Conservation (phyloP, 805 yeast genomes). For the Teunomyces atbi region DNA sequence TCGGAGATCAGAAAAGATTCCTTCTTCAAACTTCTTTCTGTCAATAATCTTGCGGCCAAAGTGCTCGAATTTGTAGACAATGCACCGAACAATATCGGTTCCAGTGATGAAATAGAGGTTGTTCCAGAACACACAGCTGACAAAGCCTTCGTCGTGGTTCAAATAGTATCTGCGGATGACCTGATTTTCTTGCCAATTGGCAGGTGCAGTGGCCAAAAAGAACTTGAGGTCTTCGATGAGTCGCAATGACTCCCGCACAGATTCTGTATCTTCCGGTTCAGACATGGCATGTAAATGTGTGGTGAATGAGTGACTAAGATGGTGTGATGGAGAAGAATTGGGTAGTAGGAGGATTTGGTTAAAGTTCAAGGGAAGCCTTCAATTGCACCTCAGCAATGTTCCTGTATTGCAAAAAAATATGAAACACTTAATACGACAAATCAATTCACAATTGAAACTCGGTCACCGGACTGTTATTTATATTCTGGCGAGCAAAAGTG, state of each 20-base stretch:
- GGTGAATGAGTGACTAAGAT: neutral
- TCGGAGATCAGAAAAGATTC: slow-evolving; percentile 87
- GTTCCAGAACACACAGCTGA: slow-evolving; percentile 92
- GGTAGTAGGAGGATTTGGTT: neutral
- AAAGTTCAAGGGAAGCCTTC: neutral
- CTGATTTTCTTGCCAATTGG: slow-evolving; percentile 88
- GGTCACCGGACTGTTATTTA: slow-evolving; percentile 5
- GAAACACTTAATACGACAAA: neutral
- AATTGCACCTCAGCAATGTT: neutral
- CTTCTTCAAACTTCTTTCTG: slow-evolving; percentile 94
- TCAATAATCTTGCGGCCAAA: slow-evolving; percentile 85
- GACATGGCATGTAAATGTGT: slow-evolving; percentile 3
- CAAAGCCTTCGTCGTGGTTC: slow-evolving; percentile 86
- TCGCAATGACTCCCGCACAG: slow-evolving; percentile 48
- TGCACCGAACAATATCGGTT: slow-evolving; percentile 91
- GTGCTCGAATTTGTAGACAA: slow-evolving; percentile 82
- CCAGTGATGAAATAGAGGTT: slow-evolving; percentile 89
- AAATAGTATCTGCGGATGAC: slow-evolving; percentile 81
- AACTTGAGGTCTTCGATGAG: slow-evolving; percentile 76
- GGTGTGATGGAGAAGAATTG: neutral
- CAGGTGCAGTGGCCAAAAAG: slow-evolving; percentile 91
- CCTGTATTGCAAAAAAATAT: neutral
- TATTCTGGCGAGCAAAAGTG: slow-evolving; percentile 6
- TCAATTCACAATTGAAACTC: slow-evolving; percentile 12
- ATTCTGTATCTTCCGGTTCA: slow-evolving; percentile 11